phyloP scores from a whole-genome alignment of 2,329 filamentous ascomycete species.

The Trichoderma sp. region DNA sequence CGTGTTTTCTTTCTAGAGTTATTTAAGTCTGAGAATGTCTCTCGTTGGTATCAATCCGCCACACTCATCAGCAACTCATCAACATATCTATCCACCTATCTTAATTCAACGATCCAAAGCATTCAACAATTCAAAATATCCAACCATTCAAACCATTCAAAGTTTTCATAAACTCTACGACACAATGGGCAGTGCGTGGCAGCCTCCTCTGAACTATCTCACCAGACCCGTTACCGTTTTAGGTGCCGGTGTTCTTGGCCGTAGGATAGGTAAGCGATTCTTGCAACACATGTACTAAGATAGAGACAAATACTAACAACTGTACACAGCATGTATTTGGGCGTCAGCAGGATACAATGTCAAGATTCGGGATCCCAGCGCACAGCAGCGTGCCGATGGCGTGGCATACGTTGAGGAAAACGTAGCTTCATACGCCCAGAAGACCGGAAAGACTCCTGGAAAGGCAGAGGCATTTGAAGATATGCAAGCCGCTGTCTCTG shows the following conservation, averaged over 20 bases:
- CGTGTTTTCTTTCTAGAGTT: not conserved
- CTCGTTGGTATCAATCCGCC: not conserved
- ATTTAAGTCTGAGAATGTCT: not conserved
- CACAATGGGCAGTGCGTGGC: not conserved
- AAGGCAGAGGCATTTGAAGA: conserved; percentile 35
- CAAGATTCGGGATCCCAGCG: conserved; percentile 41
- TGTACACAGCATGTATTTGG: conserved; percentile 39
- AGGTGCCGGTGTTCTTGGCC: conserved; percentile 44
- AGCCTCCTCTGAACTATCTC: not conserved
- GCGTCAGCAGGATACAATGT: conserved; percentile 44
- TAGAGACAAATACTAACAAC: not conserved
- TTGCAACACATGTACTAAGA: not conserved
- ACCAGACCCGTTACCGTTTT: conserved; percentile 34
- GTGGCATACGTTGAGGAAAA: conserved; percentile 41
- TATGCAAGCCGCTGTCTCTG: conserved; percentile 39
- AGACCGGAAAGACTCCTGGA: conserved; percentile 26
- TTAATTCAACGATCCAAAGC: not conserved
- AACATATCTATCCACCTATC: not conserved
- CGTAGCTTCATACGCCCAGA: conserved; percentile 30
- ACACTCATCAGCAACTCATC: not conserved
- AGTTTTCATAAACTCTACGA: not conserved
- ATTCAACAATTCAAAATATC: not conserved
- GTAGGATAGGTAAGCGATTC: conserved; percentile 27
- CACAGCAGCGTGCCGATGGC: conserved; percentile 37
- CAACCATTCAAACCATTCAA: not conserved